These are phyloP conservation scores for Polygonum aviculare DNA, from an alignment of 148 eudicot genomes.

Conservation along the genomic window DNA sequence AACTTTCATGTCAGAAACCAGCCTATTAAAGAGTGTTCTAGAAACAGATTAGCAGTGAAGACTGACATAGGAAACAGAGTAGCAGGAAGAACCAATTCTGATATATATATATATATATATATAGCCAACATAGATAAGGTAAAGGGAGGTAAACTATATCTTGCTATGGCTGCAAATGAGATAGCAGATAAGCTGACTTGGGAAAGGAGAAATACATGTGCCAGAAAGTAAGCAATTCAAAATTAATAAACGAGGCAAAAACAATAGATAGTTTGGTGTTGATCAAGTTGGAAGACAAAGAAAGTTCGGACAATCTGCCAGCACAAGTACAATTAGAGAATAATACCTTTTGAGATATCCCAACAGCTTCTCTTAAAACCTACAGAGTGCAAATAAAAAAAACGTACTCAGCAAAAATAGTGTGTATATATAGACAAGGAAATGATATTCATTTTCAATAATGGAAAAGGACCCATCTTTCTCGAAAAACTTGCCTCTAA, in stretches of 20 bases:
- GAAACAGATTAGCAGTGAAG: not conserved
- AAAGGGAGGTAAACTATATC: not conserved
- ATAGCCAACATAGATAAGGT: not conserved
- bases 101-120: not conserved
- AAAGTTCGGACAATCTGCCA: not conserved
- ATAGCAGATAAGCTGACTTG: slow-evolving; percentile 3
- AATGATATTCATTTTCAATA: not conserved
- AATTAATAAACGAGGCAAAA: not conserved
- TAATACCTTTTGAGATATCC: slow-evolving; percentile 80
- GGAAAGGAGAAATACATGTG: not conserved
- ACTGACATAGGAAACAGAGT: too few species aligned
- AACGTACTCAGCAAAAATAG: not conserved
- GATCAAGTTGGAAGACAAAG: not conserved
- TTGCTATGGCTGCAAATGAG: not conserved
- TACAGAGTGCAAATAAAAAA: slow-evolving; percentile 21
- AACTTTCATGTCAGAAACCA: not conserved
- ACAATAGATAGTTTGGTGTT: not conserved
- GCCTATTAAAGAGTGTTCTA: not conserved
- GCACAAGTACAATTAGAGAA: slow-evolving; percentile 7
- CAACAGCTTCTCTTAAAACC: slow-evolving; percentile 92
- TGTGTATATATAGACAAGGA: not conserved
- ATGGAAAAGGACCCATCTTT: slow-evolving; percentile 1
- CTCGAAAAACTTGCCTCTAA: slow-evolving; percentile 46
- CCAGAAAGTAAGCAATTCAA: not conserved
- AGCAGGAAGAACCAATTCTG: too few species aligned